These are phyloP conservation scores for Naganishia sp. DNA, from an alignment of 1,284 basidiomycete species.

Conservation along the genomic window DNA sequence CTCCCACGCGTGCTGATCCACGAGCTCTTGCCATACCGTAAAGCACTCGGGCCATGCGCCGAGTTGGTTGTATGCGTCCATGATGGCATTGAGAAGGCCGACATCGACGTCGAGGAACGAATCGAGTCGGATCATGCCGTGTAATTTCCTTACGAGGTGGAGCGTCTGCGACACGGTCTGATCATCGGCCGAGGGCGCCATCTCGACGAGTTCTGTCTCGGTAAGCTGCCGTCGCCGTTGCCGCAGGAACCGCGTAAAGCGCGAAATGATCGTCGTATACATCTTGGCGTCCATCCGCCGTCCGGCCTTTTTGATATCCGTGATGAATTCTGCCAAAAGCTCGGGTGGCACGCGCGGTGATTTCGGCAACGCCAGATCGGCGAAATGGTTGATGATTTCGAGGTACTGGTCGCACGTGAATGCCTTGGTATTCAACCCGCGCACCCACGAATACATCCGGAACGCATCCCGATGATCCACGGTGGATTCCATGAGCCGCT, in stretches of 20 bases:
- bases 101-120: conserved; percentile 71
- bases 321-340: conserved; percentile 74
- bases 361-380: conserved; percentile 59
- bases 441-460: conserved; percentile 61
- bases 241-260: conserved; percentile 30
- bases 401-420: conserved; percentile 64
- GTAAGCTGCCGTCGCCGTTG: conserved; percentile 16
- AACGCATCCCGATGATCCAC: conserved; percentile 63
- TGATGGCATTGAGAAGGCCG: conserved; percentile 78
- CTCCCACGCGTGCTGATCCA: conserved; percentile 57
- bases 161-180: conserved; percentile 37
- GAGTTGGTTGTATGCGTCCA: conserved; percentile 82
- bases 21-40: conserved; percentile 76
- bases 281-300: conserved; percentile 63
- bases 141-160: conserved; percentile 64
- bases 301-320: conserved; percentile 75
- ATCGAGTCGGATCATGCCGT: conserved; percentile 77
- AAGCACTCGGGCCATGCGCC: conserved; percentile 70
- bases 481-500: conserved; percentile 64
- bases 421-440: conserved; percentile 51
- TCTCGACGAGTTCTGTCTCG: conserved; percentile 14
- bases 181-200: conserved; percentile 31
- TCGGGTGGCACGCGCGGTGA: conserved; percentile 60
- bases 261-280: conserved; percentile 68
- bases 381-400: conserved; percentile 65